Evolutionary conservation across 257 asterid species (phyloP).

Genomic region (Plantago elongata): DNA sequence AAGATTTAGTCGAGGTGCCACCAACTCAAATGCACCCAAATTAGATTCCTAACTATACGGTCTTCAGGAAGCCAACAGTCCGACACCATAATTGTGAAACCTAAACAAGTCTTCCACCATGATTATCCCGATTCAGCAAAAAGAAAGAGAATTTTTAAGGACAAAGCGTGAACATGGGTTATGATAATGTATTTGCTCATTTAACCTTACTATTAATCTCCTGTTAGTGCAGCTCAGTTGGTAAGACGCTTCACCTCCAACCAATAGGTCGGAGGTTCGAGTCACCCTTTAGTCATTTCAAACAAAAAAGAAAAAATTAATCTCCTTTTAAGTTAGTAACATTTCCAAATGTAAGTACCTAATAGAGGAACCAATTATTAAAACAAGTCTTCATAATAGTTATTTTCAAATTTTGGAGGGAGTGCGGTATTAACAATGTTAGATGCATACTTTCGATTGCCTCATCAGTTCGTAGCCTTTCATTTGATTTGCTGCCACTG

Average conservation of each 20-base stretch:
- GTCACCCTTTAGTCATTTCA: too few relatives aligned
- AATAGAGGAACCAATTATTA: neutral
- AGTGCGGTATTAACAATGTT: conserved; percentile 8
- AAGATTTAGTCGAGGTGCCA: too few relatives aligned
- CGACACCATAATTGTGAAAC: conserved; percentile 10
- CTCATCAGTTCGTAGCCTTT: conserved; percentile 91
- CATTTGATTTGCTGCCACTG: conserved; percentile 83
- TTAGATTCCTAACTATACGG: neutral
- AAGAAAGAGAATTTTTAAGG: conserved; percentile 1
- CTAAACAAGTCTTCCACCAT: neutral
- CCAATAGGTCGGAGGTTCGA: too few relatives aligned
- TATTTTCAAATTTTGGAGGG: neutral
- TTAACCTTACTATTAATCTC: conserved; percentile 5
- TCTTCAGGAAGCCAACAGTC: neutral
- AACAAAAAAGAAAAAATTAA: too few relatives aligned
- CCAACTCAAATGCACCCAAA: too few relatives aligned
- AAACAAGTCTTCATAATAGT: conserved; percentile 15
- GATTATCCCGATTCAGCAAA: conserved; percentile 2
- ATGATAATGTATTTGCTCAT: conserved; percentile 2
- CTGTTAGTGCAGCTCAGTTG: too few relatives aligned
- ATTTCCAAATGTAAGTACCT: too few relatives aligned
- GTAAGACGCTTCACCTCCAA: too few relatives aligned
- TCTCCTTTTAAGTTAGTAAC: too few relatives aligned
- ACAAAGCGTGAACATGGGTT: conserved; percentile 2
- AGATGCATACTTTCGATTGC: conserved; percentile 69